These are phyloP conservation scores for Carnegiea gigantea DNA, from an alignment of 179 eudicot genomes.

Conservation along the genomic window DNA sequence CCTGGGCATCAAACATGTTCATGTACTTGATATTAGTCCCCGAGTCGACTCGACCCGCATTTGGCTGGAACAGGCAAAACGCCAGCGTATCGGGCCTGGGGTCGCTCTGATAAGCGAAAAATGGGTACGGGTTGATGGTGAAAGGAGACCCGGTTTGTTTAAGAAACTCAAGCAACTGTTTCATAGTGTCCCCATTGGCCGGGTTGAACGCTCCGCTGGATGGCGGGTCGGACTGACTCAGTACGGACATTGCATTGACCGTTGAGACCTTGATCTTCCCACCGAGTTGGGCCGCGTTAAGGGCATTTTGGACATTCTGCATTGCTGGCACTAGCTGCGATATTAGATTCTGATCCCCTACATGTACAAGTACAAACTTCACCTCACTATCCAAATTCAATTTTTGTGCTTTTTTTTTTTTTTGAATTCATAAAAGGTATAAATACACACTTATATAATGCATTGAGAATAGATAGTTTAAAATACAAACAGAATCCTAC, in stretches of 20 bases:
- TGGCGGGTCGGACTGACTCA: slow-evolving; percentile 74
- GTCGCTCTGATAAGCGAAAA: slow-evolving; percentile 74
- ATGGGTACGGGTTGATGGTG: slow-evolving; percentile 79
- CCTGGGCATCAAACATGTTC: slow-evolving; percentile 96
- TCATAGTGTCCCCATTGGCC: slow-evolving; percentile 46
- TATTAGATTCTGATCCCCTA: slow-evolving; percentile 60
- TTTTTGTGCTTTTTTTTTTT: too few species aligned
- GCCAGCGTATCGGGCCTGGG: slow-evolving; percentile 75
- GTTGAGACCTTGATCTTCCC: slow-evolving; percentile 91
- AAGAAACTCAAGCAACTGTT: slow-evolving; percentile 42
- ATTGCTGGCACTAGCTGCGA: slow-evolving; percentile 70
- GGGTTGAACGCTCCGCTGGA: slow-evolving; percentile 66
- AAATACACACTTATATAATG: too few species aligned
- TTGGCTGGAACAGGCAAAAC: slow-evolving; percentile 75
- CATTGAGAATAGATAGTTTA: too few species aligned
- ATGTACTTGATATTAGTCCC: slow-evolving; percentile 65
- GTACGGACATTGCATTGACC: slow-evolving; percentile 69
- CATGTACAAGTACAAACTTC: neutral
- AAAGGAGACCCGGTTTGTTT: slow-evolving; percentile 62
- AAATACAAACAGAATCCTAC: too few species aligned
- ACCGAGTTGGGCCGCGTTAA: slow-evolving; percentile 38
- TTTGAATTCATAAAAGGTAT: too few species aligned
- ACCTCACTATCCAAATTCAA: too few species aligned
- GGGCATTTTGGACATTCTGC: slow-evolving; percentile 72
- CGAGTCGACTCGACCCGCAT: slow-evolving; percentile 65